Conservation (phyloP, 805 yeast species). For the Starmera pachycereana region DNA sequence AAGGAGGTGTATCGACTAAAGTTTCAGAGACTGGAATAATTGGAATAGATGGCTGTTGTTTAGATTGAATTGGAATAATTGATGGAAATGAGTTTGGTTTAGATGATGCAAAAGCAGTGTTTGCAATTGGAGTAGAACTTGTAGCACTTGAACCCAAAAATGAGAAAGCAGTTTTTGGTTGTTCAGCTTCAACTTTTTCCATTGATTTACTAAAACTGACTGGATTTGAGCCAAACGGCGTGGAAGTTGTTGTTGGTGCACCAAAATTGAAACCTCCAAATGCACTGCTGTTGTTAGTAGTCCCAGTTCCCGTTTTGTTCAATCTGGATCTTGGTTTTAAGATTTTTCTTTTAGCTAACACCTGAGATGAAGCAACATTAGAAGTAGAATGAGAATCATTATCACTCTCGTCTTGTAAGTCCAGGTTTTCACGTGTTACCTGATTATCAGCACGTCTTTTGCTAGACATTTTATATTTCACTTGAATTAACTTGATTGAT, state of each 20-base stretch:
- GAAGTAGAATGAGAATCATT: constrained; percentile 24
- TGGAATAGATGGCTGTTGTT: no score
- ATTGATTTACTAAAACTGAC: background rate
- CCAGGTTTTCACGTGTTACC: constrained; percentile 41
- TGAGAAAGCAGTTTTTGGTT: background rate
- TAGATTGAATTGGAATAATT: background rate
- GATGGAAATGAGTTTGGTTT: constrained; percentile 2
- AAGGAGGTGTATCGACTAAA: no score
- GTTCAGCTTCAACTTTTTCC: background rate
- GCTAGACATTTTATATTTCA: constrained; percentile 31
- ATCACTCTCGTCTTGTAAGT: constrained; percentile 24
- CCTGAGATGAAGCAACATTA: constrained; percentile 45
- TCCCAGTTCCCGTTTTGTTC: constrained; percentile 8
- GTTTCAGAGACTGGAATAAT: no score
- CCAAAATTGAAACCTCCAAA: constrained; percentile 7
- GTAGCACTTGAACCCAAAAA: no score
- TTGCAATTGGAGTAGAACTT: no score
- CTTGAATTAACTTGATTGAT: no score
- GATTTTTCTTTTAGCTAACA: constrained; percentile 61
- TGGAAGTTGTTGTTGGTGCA: background rate
- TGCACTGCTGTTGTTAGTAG: constrained; percentile 2
- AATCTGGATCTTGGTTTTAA: constrained; percentile 43
- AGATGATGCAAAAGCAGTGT: no score
- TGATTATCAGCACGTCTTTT: constrained; percentile 64
- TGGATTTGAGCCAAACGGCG: background rate